A percentile compares a stretch with the other conserved stretches of the same genome.
Conservation (phyloP, 805 yeast species). For the Wickerhamiella sorbophila region DNA sequence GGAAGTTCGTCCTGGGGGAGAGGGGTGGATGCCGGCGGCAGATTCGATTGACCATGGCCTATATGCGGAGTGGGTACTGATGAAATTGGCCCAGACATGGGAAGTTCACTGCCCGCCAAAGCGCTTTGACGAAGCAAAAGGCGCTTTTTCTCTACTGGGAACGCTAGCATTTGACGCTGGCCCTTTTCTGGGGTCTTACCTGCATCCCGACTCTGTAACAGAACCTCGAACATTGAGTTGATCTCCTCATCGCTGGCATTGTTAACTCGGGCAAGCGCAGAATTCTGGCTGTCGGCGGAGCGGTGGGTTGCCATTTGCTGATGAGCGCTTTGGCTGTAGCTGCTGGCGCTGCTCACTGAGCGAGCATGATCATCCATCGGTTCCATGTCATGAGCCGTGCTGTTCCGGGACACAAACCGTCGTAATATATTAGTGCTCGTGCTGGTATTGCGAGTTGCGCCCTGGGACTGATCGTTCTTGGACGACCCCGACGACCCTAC, state of each 20-base stretch:
- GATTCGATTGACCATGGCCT: slow-evolving; percentile 18
- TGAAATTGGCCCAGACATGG: no score
- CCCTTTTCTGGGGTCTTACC: slow-evolving; percentile 55
- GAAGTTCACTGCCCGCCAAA: slow-evolving; percentile 52
- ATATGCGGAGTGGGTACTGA: not conserved
- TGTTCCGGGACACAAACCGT: slow-evolving; percentile 3
- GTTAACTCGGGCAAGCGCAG: slow-evolving; percentile 1
- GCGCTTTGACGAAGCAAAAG: slow-evolving; percentile 79
- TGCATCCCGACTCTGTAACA: slow-evolving; percentile 64
- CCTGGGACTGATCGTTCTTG: not conserved
- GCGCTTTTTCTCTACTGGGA: slow-evolving; percentile 74
- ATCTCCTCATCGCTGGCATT: slow-evolving; percentile 31
- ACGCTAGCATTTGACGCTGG: slow-evolving; percentile 59
- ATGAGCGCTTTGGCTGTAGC: no score
- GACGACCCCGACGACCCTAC: not conserved
- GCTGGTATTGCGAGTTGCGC: not conserved
- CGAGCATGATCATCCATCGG: no score
- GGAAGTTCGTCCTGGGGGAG: slow-evolving; percentile 34
- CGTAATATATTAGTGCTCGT: not conserved
- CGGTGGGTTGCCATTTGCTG: not conserved
- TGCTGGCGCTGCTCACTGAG: no score
- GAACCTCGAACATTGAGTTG: slow-evolving; percentile 53
- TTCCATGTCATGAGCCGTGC: no score
- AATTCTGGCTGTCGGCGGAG: not conserved
- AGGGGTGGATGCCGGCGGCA: not conserved